A percentile compares a stretch with the other conserved stretches of the same genome.
Evolutionary conservation across 2,329 filamentous ascomycete genomes (phyloP).

Genomic region (Apiospora aurea): DNA sequence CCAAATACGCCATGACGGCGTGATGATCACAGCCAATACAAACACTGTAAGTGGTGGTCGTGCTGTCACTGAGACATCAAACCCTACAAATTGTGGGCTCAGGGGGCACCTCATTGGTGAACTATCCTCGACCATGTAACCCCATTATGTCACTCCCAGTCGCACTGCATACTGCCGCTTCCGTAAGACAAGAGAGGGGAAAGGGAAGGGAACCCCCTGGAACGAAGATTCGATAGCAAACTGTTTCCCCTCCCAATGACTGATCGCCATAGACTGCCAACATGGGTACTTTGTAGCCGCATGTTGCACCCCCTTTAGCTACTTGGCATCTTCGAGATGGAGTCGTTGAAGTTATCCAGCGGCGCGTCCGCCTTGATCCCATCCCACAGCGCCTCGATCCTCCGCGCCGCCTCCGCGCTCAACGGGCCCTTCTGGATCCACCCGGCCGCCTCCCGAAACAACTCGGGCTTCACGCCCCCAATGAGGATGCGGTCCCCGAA

Average conservation of each 20-base stretch:
- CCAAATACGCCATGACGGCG: not conserved
- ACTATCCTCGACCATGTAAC: not conserved
- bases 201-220: not conserved
- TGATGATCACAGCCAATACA: not conserved
- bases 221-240: not conserved
- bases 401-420: conserved; percentile 1
- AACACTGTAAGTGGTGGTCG: not conserved
- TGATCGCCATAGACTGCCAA: not conserved
- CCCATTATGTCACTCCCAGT: not conserved
- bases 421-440: conserved; percentile 16
- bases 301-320: not conserved
- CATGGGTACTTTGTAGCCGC: not conserved
- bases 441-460: conserved; percentile 22
- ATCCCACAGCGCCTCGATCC: conserved; percentile 3
- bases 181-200: conserved; percentile 4
- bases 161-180: conserved; percentile 7
- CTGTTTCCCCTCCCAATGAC: not conserved
- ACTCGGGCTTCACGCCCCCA: conserved; percentile 22
- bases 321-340: not conserved
- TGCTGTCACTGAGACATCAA: not conserved
- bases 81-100: conserved; percentile 7
- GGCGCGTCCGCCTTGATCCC: conserved; percentile 18
- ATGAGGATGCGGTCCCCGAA: conserved; percentile 25
- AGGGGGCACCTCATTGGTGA: not conserved
- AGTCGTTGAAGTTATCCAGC: conserved; percentile 22